Conservation (phyloP, 495 filamentous ascomycete species). For the Penicillium coprophilum region DNA sequence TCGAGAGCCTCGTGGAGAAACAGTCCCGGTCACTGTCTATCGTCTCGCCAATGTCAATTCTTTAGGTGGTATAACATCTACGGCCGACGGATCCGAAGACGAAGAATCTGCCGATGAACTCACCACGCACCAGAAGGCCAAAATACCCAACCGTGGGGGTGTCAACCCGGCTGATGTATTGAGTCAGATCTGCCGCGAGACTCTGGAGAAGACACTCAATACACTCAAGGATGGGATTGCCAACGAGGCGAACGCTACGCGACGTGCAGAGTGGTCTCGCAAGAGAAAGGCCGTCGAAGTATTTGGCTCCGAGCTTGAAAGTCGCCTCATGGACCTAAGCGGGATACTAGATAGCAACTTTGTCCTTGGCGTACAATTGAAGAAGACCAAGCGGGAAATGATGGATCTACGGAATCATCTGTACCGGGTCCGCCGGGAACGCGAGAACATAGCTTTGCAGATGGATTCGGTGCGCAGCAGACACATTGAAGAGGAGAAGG, state of each 20-base stretch:
- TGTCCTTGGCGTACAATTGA: constrained; percentile 60
- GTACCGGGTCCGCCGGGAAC: constrained; percentile 59
- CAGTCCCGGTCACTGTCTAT: constrained; percentile 46
- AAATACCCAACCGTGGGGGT: constrained; percentile 55
- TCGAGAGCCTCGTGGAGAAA: constrained; percentile 41
- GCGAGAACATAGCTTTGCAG: constrained; percentile 63
- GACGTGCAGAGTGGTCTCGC: constrained; percentile 54
- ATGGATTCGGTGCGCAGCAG: constrained; percentile 67
- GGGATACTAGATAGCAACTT: constrained; percentile 63
- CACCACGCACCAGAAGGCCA: constrained; percentile 30
- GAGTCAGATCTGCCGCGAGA: constrained; percentile 67
- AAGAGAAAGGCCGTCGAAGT: constrained; percentile 65
- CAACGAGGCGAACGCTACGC: constrained; percentile 37
- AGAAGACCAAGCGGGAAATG: constrained; percentile 64
- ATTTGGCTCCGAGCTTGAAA: constrained; percentile 66
- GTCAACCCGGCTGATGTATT: constrained; percentile 71
- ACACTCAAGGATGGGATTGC: constrained; percentile 41
- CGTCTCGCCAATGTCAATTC: constrained; percentile 41
- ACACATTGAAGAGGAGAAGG: constrained; percentile 47
- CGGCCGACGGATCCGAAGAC: constrained; percentile 24
- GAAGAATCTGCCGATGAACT: constrained; percentile 40
- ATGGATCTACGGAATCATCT: constrained; percentile 62
- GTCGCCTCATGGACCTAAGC: constrained; percentile 55
- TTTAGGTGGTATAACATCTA: constrained; percentile 23
- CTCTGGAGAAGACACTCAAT: constrained; percentile 53